phyloP scores from a whole-genome alignment of 305 asterid genomes.

The Fraxinus sp. region DNA sequence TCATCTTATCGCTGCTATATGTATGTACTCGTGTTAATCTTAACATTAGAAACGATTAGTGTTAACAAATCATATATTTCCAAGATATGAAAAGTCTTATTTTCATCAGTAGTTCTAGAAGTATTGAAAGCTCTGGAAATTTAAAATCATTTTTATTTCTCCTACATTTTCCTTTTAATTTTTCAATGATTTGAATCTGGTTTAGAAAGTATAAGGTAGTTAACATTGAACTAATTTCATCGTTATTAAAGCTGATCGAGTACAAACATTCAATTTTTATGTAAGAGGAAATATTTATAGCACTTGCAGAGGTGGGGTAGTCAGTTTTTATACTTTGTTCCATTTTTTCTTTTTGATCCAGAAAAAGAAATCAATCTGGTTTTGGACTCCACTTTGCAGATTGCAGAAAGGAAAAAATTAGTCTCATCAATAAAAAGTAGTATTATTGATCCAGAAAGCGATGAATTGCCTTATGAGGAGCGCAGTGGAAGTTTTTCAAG shows the following conservation, averaged over 20 bases:
- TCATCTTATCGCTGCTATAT: conserved; percentile 5
- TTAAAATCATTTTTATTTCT: not conserved
- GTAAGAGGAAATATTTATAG: not conserved
- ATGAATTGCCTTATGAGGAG: conserved; percentile 31
- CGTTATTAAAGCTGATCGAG: not conserved
- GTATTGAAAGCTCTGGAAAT: not conserved
- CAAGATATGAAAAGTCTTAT: not conserved
- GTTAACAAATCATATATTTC: not conserved
- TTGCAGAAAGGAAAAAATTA: conserved; percentile 74
- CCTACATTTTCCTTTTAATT: not conserved
- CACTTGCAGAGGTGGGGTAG: not conserved
- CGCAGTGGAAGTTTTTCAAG: conserved; percentile 27
- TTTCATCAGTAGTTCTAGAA: not conserved
- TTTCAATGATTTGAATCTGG: conserved; percentile 1
- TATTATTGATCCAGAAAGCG: conserved; percentile 43
- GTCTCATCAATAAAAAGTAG: conserved; percentile 69
- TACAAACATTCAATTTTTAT: conserved; percentile 7
- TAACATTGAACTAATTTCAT: not conserved
- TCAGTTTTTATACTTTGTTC: not conserved
- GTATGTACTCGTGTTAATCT: not conserved
- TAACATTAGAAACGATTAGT: not conserved
- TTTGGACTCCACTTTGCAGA: conserved; percentile 42
- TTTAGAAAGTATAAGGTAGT: not conserved
- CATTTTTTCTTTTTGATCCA: not conserved
- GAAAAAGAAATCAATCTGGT: not conserved